Percentiles rank a stretch among this genome's conserved stretches.
These are phyloP conservation scores for Papiliotrema laurentii DNA, from an alignment of 1,284 basidiomycete species.

Conservation along the genomic window DNA sequence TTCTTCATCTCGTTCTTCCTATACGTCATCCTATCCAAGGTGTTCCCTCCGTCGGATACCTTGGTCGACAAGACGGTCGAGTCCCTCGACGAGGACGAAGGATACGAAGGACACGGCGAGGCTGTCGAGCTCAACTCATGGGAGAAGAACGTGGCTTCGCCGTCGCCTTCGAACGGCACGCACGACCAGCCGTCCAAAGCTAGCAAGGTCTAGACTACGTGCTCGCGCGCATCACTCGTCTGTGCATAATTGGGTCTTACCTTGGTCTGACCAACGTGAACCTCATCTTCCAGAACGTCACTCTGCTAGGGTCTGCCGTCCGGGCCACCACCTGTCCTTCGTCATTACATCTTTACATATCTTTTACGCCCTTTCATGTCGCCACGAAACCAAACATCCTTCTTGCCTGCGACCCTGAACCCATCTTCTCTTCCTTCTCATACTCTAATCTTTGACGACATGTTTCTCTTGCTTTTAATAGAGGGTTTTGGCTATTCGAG, in stretches of 20 bases:
- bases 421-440: no score
- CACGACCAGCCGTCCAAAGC: neutral
- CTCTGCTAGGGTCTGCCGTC: no score
- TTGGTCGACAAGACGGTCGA: conserved; percentile 33
- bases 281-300: no score
- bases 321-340: no score
- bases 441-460: neutral
- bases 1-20: conserved; percentile 28
- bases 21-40: conserved; percentile 22
- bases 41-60: conserved; percentile 29
- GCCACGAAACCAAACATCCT: no score
- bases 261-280: no score
- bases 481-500: neutral
- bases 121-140: conserved; percentile 1
- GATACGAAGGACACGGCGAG: neutral
- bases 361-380: no score
- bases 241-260: no score
- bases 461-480: neutral
- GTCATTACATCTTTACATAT: no score
- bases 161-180: neutral
- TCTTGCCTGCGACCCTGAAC: no score
- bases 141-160: conserved; percentile 18
- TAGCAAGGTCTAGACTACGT: neutral
- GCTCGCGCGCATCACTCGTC: no score
- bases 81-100: conserved; percentile 24